These are phyloP conservation scores for Alternaria consortialis DNA, from an alignment of 2,329 filamentous ascomycete genomes.

Conservation along the genomic window DNA sequence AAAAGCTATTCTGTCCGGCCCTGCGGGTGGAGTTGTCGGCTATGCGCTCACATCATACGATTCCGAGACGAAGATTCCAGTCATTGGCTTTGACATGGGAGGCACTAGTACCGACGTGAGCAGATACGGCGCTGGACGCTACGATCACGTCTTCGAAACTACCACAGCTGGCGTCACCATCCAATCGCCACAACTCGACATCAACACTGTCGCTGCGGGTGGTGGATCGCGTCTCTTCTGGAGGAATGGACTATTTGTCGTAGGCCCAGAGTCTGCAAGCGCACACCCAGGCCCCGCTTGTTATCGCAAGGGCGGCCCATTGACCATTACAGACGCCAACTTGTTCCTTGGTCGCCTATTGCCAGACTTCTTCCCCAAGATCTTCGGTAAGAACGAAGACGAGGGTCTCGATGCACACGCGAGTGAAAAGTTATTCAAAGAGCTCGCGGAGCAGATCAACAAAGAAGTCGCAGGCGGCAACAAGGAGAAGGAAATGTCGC, in stretches of 20 bases:
- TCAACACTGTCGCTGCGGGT: slow-evolving; percentile 93
- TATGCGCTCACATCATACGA: slow-evolving; percentile 94
- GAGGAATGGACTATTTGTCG: slow-evolving; percentile 87
- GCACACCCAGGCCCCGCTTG: slow-evolving; percentile 91
- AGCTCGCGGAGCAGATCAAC: slow-evolving; percentile 81
- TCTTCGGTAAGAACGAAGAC: slow-evolving; percentile 90
- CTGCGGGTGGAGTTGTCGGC: slow-evolving; percentile 91
- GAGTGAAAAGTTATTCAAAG: slow-evolving; percentile 77
- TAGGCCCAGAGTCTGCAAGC: slow-evolving; percentile 87
- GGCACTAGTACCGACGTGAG: slow-evolving; percentile 93
- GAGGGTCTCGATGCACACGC: slow-evolving; percentile 79
- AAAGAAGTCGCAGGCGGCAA: slow-evolving; percentile 71
- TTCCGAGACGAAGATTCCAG: slow-evolving; percentile 78
- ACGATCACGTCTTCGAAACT: slow-evolving; percentile 94
- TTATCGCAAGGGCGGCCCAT: slow-evolving; percentile 86
- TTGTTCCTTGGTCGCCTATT: slow-evolving; percentile 83
- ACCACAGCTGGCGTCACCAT: slow-evolving; percentile 95
- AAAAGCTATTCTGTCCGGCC: slow-evolving; percentile 85
- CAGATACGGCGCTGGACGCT: slow-evolving; percentile 82
- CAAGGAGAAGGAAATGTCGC: slow-evolving; percentile 69
- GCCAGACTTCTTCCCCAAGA: slow-evolving; percentile 93
- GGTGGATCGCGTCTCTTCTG: slow-evolving; percentile 87
- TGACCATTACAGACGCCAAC: slow-evolving; percentile 95
- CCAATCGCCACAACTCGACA: slow-evolving; percentile 89
- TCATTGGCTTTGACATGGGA: slow-evolving; percentile 97